Conservation (phyloP, 2,329 filamentous ascomycete species). For the Ophiostoma pallidulum region DNA sequence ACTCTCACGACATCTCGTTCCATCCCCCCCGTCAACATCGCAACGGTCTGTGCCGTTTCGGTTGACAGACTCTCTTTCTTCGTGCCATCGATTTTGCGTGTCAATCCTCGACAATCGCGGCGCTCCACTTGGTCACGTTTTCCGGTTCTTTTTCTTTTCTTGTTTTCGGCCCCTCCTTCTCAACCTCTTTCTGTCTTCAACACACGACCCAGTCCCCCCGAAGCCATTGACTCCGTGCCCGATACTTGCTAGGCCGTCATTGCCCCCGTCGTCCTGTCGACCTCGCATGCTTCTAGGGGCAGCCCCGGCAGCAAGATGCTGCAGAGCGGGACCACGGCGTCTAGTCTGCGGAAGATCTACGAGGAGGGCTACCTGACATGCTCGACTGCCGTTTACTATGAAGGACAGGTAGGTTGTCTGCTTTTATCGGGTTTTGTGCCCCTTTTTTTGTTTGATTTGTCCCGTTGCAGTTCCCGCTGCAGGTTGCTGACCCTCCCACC, state of each 20-base stretch:
- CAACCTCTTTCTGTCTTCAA: not conserved
- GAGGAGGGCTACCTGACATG: slow-evolving; percentile 93
- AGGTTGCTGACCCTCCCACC: slow-evolving; percentile 3
- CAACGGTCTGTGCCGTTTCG: no score
- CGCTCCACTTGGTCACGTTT: not conserved
- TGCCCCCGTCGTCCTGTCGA: not conserved
- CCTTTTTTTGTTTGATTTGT: no score
- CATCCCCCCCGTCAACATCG: no score
- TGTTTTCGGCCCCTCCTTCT: no score
- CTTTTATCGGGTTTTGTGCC: not conserved
- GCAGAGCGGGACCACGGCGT: slow-evolving; percentile 43
- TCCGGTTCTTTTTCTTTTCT: not conserved
- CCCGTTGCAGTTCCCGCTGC: no score
- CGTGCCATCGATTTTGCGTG: not conserved
- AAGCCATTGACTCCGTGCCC: no score
- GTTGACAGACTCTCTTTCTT: no score
- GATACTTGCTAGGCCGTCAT: not conserved
- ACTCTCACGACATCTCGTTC: no score
- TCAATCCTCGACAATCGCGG: not conserved
- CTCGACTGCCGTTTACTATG: slow-evolving; percentile 93
- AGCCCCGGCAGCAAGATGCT: slow-evolving; percentile 35
- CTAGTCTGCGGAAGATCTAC: slow-evolving; percentile 90
- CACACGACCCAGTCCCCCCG: slow-evolving; percentile 5
- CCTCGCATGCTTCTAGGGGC: slow-evolving; percentile 13
- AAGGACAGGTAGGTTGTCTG: slow-evolving; percentile 59